Base-by-base conservation (phyloP, 768 basidiomycete genomes). In the Rhizopogon vesiculosus region DNA sequence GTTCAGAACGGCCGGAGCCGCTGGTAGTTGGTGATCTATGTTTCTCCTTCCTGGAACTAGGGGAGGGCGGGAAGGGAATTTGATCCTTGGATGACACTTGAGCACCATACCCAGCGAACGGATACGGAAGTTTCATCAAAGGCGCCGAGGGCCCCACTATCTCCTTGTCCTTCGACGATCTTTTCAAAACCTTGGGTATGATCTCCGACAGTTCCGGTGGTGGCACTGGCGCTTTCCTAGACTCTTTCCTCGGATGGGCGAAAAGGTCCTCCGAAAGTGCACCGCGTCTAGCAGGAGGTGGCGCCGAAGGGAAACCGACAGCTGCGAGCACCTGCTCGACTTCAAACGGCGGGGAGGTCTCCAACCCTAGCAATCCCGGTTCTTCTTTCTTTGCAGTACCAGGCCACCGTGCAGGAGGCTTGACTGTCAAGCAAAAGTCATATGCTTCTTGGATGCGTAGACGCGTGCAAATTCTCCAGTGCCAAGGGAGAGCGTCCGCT, bases 21-120 rank as follows among this genome's bases (percentile, higher is more conserved):
- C 68, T 70, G 5, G 61, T 62, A 49, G 57, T 61, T 35, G 66
- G 66, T 4, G 67, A 68, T 44, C 61, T 58, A 7, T 62, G 68
- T 55, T 74, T 74, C 54, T 74, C 74, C 51, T 73, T 77, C 5
- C 72, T 72, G 5, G 74, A 75, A 22, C 69, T 59, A 18, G 81
- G 81, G 1, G 83, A 82, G 7, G 83, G 85, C n/a, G 88, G 90
- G 79, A 91, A 91, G 0, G 89, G 87, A 18, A 91, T 81, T 58
- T 86, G 73, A 45, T 78, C 86, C 59, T 78, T 76, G 16, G 83
- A 83, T 9, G 83, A 84, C 52, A 78, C 74, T 57, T 85, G 85
- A 0, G 84, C 81, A 45, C 80, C 80, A 54, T 78, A 80, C 8
- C 75, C 80, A 1, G 80, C 70, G 66, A 92, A 91, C 0, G 90